Percentiles rank a stretch among this genome's conserved stretches.
Evolutionary conservation across 495 filamentous ascomycete species (phyloP).

Genomic region (Hypoxylon fragiforme): DNA sequence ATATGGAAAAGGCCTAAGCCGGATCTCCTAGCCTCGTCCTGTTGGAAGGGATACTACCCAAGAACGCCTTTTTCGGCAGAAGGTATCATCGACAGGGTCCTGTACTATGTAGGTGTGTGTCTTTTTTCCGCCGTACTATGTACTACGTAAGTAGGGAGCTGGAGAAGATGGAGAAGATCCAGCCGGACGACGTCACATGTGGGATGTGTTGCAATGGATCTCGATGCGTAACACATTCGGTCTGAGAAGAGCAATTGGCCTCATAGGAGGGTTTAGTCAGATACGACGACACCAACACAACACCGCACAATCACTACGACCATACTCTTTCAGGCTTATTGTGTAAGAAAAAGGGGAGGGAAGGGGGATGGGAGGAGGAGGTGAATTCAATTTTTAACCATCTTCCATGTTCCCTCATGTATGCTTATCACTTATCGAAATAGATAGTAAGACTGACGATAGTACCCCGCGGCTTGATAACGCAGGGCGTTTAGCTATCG

Average conservation of each 20-base stretch:
- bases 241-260: neutral
- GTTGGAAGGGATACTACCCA: conserved; percentile 6
- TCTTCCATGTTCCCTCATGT: neutral
- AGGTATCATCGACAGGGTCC: conserved; percentile 4
- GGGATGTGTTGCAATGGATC: neutral
- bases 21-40: conserved; percentile 2
- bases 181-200: neutral
- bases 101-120: neutral
- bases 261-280: neutral
- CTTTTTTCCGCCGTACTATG: too few relatives aligned
- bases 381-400: too few relatives aligned
- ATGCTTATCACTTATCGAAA: neutral
- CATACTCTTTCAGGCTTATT: too few relatives aligned
- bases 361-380: too few relatives aligned
- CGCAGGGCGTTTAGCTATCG: neutral
- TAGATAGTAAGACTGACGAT: neutral
- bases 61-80: neutral
- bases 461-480: neutral
- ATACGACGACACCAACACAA: neutral
- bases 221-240: conserved; percentile 3
- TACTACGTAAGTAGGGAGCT: too few relatives aligned
- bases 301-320: too few relatives aligned
- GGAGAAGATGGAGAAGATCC: neutral
- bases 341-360: too few relatives aligned
- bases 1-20: neutral